Evolutionary conservation across 768 basidiomycete species (phyloP), one percentile per base, ranked within the genome.

Genomic region (Dendrothele bispora): DNA sequence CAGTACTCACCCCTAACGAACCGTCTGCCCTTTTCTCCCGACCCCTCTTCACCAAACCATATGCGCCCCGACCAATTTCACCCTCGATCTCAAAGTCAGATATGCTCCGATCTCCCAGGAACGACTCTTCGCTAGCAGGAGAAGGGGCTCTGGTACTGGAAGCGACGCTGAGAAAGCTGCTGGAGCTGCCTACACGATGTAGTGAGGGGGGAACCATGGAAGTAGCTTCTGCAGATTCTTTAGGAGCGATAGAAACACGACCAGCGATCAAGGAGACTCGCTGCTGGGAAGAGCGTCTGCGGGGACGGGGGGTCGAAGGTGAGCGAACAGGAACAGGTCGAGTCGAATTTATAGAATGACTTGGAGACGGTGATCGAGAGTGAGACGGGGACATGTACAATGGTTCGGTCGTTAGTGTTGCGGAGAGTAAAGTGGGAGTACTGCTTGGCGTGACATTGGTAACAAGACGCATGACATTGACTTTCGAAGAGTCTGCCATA

Each of bases 31-130:
- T 77, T 55, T 86, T 86, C 61, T 94, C 90, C 52, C 89, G 78
- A 2, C 84, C 95, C 46, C 91, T 78, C 66, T 95, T 94, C 30
- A 99, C 95, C 35, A 98, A 74, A 2, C 95, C 95, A 65, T 98
- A 98, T 10, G 95, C 95, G 8, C 95, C 95, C 48, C 91, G 79
- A 12, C 95, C 95, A 21, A 95, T 90, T 60, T 95, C 93, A 37
- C 79, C 79, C 56, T 93, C 83, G 46, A 97, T 86, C 18, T 86
- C 77, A 61, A 89, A 97, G 57, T 93, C 88, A 5, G 84, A 85
- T 51, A 98, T 93, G 52, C 78, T 89, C 51, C 84, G 78, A 27
- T 81, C 79, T 37, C 86, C 86, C 8, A 71, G 66, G 50, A 75
- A 82, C 22, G 70, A 64, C 50, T 74, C 72, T 46, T 67, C 27